These are phyloP conservation scores for Pseudogymnoascus sp. DNA, from an alignment of 2,329 filamentous ascomycete genomes.

Conservation along the genomic window DNA sequence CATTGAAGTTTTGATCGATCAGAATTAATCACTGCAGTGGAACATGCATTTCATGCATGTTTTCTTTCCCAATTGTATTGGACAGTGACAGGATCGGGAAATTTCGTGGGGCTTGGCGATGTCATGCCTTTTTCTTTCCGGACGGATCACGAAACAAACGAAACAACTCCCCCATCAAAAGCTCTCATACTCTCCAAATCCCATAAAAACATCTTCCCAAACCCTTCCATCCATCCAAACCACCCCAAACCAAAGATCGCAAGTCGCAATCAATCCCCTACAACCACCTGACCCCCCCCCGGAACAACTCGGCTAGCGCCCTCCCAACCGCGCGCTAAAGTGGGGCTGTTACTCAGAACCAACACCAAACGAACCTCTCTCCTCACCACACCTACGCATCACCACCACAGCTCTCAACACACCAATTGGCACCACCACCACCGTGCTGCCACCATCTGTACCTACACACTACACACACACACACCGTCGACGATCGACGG, in stretches of 20 bases:
- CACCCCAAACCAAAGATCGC: neutral
- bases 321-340: neutral
- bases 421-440: neutral
- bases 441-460: neutral
- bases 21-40: neutral
- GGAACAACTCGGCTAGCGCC: neutral
- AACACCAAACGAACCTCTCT: neutral
- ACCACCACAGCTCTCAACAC: neutral
- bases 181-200: neutral
- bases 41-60: neutral
- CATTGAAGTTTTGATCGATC: neutral
- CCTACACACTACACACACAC: neutral
- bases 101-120: neutral
- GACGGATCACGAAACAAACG: too few species aligned
- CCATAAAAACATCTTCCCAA: neutral
- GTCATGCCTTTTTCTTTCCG: neutral
- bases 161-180: neutral
- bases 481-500: neutral
- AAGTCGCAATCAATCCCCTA: too few species aligned
- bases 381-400: neutral
- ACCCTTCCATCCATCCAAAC: neutral
- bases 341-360: neutral
- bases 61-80: neutral
- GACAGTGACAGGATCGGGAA: neutral
- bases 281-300: too few species aligned